Conservation (phyloP, 2,329 filamentous ascomycete species). For the Colletotrichum lindemuthianum region DNA sequence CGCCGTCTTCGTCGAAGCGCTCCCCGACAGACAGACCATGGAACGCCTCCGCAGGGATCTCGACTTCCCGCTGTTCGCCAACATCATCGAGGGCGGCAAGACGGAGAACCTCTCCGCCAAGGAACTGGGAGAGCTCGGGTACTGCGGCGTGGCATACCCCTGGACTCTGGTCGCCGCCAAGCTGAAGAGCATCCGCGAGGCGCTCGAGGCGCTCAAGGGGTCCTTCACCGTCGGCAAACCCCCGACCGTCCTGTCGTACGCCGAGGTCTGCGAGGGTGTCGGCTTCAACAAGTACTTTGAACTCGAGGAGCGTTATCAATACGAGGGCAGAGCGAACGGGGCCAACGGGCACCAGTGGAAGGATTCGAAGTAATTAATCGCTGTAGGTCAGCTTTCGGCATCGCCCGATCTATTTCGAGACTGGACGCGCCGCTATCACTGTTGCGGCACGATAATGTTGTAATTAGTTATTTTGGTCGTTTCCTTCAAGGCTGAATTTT, state of each 20-base stretch:
- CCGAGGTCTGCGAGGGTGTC: slow-evolving; percentile 56
- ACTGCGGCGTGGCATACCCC: slow-evolving; percentile 53
- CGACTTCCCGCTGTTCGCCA: slow-evolving; percentile 52
- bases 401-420: background rate
- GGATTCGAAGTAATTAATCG: background rate
- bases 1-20: slow-evolving; percentile 54
- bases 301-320: slow-evolving; percentile 26
- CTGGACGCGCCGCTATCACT: too few species aligned
- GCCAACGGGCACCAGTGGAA: slow-evolving; percentile 31
- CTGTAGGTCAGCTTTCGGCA: background rate
- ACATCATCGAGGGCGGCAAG: slow-evolving; percentile 48
- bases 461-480: too few species aligned
- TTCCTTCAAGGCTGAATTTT: too few species aligned
- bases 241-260: slow-evolving; percentile 53
- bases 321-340: slow-evolving; percentile 19
- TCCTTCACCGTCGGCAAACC: slow-evolving; percentile 53
- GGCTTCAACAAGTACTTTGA: slow-evolving; percentile 54
- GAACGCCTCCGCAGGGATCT: slow-evolving; percentile 48
- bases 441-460: too few species aligned
- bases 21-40: slow-evolving; percentile 56
- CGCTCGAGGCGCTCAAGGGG: slow-evolving; percentile 51
- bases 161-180: slow-evolving; percentile 57
- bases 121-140: slow-evolving; percentile 49
- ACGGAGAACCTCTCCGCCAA: slow-evolving; percentile 48
- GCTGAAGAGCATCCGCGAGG: slow-evolving; percentile 50